Evolutionary conservation across 1,284 basidiomycete species (phyloP).

Genomic region (Pseudozyma sp.): DNA sequence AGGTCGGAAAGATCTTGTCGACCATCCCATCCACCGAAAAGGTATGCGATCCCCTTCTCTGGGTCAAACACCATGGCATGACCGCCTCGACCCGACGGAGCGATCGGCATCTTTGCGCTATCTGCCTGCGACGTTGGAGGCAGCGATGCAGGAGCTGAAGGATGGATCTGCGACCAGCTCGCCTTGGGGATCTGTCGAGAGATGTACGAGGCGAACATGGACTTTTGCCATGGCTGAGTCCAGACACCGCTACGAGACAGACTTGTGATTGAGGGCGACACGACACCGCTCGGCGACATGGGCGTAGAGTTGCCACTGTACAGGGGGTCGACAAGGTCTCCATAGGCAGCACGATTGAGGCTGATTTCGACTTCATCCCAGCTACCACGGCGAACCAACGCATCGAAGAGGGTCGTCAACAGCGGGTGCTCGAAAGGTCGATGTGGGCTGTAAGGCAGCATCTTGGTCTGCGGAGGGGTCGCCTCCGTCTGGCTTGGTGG

Average conservation of each 20-base stretch:
- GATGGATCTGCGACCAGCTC: conserved; percentile 51
- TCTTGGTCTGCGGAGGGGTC: conserved; percentile 5
- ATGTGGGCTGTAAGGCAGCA: conserved; percentile 38
- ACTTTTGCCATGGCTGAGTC: conserved; percentile 45
- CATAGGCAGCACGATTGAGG: conserved; percentile 56
- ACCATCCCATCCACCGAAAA: conserved; percentile 85
- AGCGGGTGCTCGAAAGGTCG: conserved; percentile 77
- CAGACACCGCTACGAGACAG: conserved; percentile 36
- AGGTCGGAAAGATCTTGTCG: conserved; percentile 78
- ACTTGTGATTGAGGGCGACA: conserved; percentile 29
- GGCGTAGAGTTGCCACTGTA: conserved; percentile 32
- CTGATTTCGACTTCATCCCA: conserved; percentile 75
- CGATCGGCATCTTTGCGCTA: conserved; percentile 2
- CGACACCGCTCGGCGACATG: conserved; percentile 29
- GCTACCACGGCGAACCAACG: conserved; percentile 77
- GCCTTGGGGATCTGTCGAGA: conserved; percentile 48
- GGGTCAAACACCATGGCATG: conserved; percentile 85
- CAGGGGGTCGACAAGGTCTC: conserved; percentile 30
- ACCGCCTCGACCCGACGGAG: conserved; percentile 74
- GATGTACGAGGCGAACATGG: conserved; percentile 59
- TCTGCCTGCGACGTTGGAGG: neutral
- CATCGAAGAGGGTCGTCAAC: conserved; percentile 76
- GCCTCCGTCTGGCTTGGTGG: conserved; percentile 7
- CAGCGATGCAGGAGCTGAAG: conserved; percentile 14
- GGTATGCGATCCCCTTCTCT: conserved; percentile 76